Base-by-base conservation (phyloP, 202 grass and related monocot species). In the Carex arenaria region DNA sequence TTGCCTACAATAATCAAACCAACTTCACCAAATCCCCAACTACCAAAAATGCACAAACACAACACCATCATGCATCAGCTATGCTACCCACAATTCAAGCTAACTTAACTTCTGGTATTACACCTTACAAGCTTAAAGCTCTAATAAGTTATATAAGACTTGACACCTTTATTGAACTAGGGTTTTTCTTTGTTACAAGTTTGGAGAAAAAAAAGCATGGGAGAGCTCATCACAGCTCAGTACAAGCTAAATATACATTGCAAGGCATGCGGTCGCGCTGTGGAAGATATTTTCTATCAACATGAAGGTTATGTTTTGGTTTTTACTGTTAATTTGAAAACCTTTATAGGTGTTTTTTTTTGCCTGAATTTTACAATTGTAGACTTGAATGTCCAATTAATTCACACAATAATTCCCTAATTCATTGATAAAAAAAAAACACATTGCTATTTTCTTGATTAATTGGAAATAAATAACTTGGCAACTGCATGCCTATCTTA, bases 221-320 rank as follows among this genome's bases (percentile, higher is more conserved):
- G 62, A 86, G 84, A 87, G 43, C 43, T 67, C 3, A 86, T 82
- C 43, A 93, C 91, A 22, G 91, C 85, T 42, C 71, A 71, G 6
- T 95, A 93, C 85, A 95, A 90, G 88, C 82, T 95, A 69, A 79
- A 90, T 59, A 61, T 98, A 83, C 95, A 98, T 80, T 92, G 95
- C 86, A 78, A 59, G 1, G 86, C 92, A 84, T 98, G 95, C 59
- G 87, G 80, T 7, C 86, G 67, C 54, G 59, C 77, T 42, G 86
- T 98, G 43, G 82, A 94, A 84, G 81, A 62, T 13, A 45, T 94
- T 47, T 91, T 98, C 90, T 91, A 86, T 10, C 84, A 87, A 80
- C 90, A 88, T 85, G 60, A 82, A 84, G 92, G 92, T 90, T 59
- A 57, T 8, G 14, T 30, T 38, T 57, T 32, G 30, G 49, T 13